Evolutionary conservation across 306 rosid genomes (phyloP).

Genomic region (Dalbergia cochinchinensis): DNA sequence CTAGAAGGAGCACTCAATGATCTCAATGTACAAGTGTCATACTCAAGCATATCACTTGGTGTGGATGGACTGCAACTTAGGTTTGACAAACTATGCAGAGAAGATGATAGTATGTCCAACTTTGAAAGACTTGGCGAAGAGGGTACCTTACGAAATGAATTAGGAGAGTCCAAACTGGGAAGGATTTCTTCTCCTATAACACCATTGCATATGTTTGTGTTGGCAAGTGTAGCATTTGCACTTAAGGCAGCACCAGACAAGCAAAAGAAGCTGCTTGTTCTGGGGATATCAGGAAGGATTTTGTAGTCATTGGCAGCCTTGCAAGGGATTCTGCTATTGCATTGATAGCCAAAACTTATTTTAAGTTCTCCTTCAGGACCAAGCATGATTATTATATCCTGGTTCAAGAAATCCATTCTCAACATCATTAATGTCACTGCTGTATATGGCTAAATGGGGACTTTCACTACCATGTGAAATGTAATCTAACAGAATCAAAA

Average conservation of each 20-base stretch:
- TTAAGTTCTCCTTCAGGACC: constrained; percentile 80
- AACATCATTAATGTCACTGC: constrained; percentile 38
- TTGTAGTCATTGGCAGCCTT: constrained; percentile 56
- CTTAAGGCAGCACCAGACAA: constrained; percentile 98
- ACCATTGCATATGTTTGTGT: constrained; percentile 98
- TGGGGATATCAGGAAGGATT: constrained; percentile 58
- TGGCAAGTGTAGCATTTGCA: constrained; percentile 95
- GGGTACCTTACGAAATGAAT: constrained; percentile 81
- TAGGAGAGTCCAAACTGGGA: constrained; percentile 97
- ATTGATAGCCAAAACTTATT: constrained; percentile 98
- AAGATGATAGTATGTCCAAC: constrained; percentile 85
- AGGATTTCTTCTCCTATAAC: constrained; percentile 94
- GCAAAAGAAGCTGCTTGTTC: constrained; percentile 94
- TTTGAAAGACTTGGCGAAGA: constrained; percentile 80
- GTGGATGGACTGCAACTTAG: constrained; percentile 94
- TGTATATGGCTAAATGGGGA: constrained; percentile 21
- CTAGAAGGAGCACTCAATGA: constrained; percentile 74
- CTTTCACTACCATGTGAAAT: constrained; percentile 1
- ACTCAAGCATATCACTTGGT: constrained; percentile 61
- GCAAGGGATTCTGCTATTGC: constrained; percentile 57
- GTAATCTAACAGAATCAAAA: constrained; percentile 8
- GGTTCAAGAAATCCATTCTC: constrained; percentile 47
- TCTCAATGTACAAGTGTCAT: constrained; percentile 66
- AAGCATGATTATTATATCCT: constrained; percentile 57
- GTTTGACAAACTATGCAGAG: constrained; percentile 80